These are phyloP conservation scores for Talaromyces atroroseus DNA, from an alignment of 2,329 filamentous ascomycete genomes.

Conservation along the genomic window DNA sequence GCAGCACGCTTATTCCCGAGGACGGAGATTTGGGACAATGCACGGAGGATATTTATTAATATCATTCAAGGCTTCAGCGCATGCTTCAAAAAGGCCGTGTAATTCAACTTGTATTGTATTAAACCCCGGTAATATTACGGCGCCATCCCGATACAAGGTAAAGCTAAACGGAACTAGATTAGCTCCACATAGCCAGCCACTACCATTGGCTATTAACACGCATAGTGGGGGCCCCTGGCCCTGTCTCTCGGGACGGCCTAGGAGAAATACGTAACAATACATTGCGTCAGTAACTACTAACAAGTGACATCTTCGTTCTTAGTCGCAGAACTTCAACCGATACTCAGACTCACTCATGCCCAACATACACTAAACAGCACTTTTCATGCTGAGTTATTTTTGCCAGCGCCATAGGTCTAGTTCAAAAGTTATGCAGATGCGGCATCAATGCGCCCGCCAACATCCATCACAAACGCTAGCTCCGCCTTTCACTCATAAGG, in stretches of 20 bases:
- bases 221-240: constrained; percentile 4
- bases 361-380: not conserved
- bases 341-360: not conserved
- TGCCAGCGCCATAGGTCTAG: not conserved
- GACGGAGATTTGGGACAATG: not conserved
- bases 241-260: constrained; percentile 11
- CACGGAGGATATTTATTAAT: not conserved
- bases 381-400: not conserved
- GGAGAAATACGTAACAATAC: not conserved
- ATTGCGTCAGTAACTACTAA: not conserved
- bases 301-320: not conserved
- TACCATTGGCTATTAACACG: not conserved
- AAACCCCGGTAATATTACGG: not conserved
- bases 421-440: not conserved
- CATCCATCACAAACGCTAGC: not conserved
- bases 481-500: not conserved
- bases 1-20: no score
- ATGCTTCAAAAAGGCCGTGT: no score
- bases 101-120: not conserved
- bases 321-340: not conserved
- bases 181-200: accelerated
- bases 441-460: constrained; percentile 2
- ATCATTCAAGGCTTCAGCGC: not conserved
- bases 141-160: not conserved
- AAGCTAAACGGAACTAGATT: not conserved